Evolutionary conservation across 345 rosid genomes (phyloP), one percentile per base, ranked within the genome.

Genomic region (thale cress (Arabidopsis thaliana)): DNA sequence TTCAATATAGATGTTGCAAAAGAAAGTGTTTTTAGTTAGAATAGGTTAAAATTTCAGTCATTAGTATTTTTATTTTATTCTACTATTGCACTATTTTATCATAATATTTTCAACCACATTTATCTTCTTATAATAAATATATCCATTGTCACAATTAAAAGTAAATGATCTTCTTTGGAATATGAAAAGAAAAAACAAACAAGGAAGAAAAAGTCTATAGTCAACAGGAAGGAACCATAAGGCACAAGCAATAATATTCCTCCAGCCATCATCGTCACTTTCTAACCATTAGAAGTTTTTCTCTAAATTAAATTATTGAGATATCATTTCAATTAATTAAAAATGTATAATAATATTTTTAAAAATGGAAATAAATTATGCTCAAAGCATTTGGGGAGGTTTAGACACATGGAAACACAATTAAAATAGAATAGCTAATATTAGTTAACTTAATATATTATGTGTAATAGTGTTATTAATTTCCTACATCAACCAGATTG

Each of bases 201-300:
- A 69, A 30, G 56, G 62, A 71, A 65, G 72, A 71, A 78, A 49
- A 78, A 71, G 81, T 71, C 77, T 71, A 59, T 41, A 71, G 81
- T 78, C 72, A 78, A 78, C 67, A 41, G 20, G 77, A 78, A 78
- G 81, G 73, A 71, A 78, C 67, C 81, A 77, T 16, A 41, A 71
- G 72, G 76, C 41, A 71, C 67, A 78, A 78, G 77, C 81, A 77
- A 78, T 65, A 57, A 78, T 78, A 71, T 78, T 71, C 80, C 48
- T 71, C 76, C 80, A 71, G 34, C 71, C 52, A 25, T 9, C 80
- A 44, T 38, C 53, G 7, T 70, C 77, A 78, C 77, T 71, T 77
- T 78, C 72, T 71, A 58, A 71, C 77, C 73, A 78, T 78, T 78
- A 58, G 20, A 78, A 48, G 24, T 40, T 65, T 40, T 65, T 71